Percentiles rank a stretch among this genome's conserved stretches.
Conservation (phyloP, 1,284 basidiomycete species). For the Meira miltonrushii region DNA sequence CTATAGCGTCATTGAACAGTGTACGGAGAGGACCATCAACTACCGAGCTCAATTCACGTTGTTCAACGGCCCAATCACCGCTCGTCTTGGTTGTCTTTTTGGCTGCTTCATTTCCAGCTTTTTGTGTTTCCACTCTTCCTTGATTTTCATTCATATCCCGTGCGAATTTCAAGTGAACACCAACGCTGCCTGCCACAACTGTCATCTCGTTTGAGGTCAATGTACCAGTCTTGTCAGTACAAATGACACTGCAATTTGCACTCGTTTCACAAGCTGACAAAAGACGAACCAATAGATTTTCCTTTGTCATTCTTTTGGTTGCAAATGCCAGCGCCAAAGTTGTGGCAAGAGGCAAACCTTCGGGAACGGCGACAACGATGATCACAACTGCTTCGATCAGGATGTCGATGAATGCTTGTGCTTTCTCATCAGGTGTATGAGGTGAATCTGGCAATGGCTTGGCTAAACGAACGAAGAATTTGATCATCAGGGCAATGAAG, state of each 20-base stretch:
- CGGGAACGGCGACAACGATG: slow-evolving; percentile 93
- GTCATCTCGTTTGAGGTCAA: slow-evolving; percentile 89
- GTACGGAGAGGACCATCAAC: slow-evolving; percentile 64
- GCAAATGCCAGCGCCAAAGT: slow-evolving; percentile 94
- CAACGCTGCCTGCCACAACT: slow-evolving; percentile 89
- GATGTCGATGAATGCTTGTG: slow-evolving; percentile 85
- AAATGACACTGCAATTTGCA: slow-evolving; percentile 93
- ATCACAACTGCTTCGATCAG: slow-evolving; percentile 91
- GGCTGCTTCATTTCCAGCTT: slow-evolving; percentile 14
- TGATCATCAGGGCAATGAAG: slow-evolving; percentile 81
- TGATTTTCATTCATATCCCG: slow-evolving; percentile 70
- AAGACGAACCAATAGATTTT: slow-evolving; percentile 89
- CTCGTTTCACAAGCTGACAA: slow-evolving; percentile 96
- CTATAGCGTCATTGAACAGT: slow-evolving; percentile 79
- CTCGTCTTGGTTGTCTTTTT: background rate
- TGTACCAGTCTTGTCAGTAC: slow-evolving; percentile 85
- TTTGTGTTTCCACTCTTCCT: slow-evolving; percentile 58
- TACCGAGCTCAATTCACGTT: slow-evolving; percentile 56
- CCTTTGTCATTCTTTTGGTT: slow-evolving; percentile 91
- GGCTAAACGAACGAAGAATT: slow-evolving; percentile 81
- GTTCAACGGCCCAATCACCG: slow-evolving; percentile 80
- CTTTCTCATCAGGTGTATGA: slow-evolving; percentile 73
- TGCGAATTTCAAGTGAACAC: slow-evolving; percentile 89
- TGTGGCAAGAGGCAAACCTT: slow-evolving; percentile 91
- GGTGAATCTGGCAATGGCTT: slow-evolving; percentile 16